Conservation (phyloP, 2,329 filamentous ascomycete species). For the Pestalotiopsis fici region DNA sequence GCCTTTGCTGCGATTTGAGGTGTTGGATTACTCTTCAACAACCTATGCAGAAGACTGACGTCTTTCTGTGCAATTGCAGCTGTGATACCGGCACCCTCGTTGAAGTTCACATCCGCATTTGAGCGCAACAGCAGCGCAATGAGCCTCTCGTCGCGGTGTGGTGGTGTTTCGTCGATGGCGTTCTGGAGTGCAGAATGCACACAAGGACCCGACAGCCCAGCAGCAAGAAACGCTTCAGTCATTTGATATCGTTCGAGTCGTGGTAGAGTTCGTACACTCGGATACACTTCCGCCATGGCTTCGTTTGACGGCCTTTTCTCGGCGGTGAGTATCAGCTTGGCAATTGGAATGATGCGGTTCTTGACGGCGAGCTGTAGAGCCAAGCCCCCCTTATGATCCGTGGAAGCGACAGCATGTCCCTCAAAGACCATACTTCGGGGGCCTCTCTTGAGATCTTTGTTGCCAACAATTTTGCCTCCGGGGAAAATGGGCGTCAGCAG, state of each 20-base stretch:
- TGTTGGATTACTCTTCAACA: conserved; percentile 47
- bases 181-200: conserved; percentile 53
- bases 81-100: conserved; percentile 49
- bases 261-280: conserved; percentile 44
- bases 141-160: conserved; percentile 49
- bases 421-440: conserved; percentile 34
- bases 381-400: conserved; percentile 52
- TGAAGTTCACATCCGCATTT: conserved; percentile 56
- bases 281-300: conserved; percentile 51
- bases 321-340: conserved; percentile 44
- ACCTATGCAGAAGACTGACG: conserved; percentile 40
- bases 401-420: conserved; percentile 52
- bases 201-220: conserved; percentile 45
- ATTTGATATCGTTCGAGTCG: conserved; percentile 46
- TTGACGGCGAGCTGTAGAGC: conserved; percentile 52
- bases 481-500: conserved; percentile 51
- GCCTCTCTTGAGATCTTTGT: conserved; percentile 26
- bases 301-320: conserved; percentile 43
- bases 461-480: conserved; percentile 27
- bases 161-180: conserved; percentile 49
- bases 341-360: conserved; percentile 44
- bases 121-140: conserved; percentile 53
- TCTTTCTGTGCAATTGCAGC: conserved; percentile 51
- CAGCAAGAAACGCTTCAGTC: conserved; percentile 49
- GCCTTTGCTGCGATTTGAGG: conserved; percentile 48